phyloP scores from a whole-genome alignment of 2,329 filamentous ascomycete species.

The Aspergillus jensenii region DNA sequence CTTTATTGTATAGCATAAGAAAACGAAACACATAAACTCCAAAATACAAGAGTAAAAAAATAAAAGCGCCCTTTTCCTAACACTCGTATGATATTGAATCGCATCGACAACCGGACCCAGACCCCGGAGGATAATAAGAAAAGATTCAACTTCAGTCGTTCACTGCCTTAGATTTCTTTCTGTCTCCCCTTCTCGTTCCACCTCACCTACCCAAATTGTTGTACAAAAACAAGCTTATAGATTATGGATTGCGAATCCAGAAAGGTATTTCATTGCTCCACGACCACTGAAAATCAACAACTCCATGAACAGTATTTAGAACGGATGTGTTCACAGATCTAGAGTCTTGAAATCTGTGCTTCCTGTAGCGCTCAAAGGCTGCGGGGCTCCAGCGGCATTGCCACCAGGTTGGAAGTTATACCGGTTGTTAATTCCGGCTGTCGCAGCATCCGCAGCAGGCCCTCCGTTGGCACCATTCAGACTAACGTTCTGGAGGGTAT shows the following conservation, averaged over 20 bases:
- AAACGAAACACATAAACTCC: neutral
- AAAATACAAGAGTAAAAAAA: neutral
- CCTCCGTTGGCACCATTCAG: constrained; percentile 43
- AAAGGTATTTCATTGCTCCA: neutral
- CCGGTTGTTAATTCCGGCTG: constrained; percentile 37
- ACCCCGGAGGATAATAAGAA: neutral
- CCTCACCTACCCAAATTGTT: constrained; percentile 2
- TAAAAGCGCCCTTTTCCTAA: constrained; percentile 6
- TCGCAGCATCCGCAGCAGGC: constrained; percentile 34
- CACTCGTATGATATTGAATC: constrained; percentile 1
- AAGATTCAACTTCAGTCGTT: neutral
- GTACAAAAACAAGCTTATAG: neutral
- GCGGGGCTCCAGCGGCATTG: constrained; percentile 29
- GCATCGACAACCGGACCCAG: neutral
- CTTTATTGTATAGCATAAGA: constrained; percentile 2
- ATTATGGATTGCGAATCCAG: constrained; percentile 3
- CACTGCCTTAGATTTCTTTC: neutral
- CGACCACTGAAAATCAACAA: neutral
- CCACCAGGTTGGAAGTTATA: constrained; percentile 42
- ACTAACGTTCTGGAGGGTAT: constrained; percentile 56
- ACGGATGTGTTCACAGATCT: constrained; percentile 34
- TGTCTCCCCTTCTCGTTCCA: neutral
- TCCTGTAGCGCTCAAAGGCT: constrained; percentile 42
- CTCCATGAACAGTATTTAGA: neutral
- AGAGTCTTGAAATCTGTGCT: constrained; percentile 44